Conservation (phyloP, 2,329 filamentous ascomycete genomes). For the Fusarium miscanthi region DNA sequence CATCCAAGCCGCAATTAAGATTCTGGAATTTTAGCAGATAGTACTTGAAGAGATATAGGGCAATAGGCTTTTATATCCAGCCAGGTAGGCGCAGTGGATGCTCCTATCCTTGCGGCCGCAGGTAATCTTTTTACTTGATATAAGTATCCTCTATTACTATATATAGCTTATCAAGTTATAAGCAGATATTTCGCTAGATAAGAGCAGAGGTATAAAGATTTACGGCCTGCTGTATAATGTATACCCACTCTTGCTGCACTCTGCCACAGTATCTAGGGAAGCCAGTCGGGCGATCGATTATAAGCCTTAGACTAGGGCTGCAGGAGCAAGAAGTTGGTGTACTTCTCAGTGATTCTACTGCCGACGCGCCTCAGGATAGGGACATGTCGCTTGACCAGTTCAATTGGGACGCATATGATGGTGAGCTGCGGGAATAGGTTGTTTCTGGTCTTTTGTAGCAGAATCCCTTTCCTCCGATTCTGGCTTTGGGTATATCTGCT, state of each 20-base stretch:
- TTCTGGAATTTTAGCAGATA: background rate
- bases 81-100: background rate
- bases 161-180: background rate
- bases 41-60: background rate
- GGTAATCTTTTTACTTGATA: background rate
- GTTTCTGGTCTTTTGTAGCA: background rate
- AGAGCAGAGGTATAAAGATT: background rate
- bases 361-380: background rate
- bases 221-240: background rate
- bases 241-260: background rate
- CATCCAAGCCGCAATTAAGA: background rate
- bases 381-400: background rate
- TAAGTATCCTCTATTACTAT: background rate
- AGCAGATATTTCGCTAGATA: background rate
- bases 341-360: background rate
- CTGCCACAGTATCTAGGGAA: background rate
- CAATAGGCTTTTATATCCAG: background rate
- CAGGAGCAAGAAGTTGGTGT: background rate
- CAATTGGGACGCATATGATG: background rate
- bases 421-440: background rate
- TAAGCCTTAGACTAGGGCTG: background rate
- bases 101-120: background rate
- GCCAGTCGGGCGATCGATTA: background rate
- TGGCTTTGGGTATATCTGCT: background rate
- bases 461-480: accelerated